Conservation (phyloP, 2,329 filamentous ascomycete genomes). For the Aspergillus glaucus region DNA sequence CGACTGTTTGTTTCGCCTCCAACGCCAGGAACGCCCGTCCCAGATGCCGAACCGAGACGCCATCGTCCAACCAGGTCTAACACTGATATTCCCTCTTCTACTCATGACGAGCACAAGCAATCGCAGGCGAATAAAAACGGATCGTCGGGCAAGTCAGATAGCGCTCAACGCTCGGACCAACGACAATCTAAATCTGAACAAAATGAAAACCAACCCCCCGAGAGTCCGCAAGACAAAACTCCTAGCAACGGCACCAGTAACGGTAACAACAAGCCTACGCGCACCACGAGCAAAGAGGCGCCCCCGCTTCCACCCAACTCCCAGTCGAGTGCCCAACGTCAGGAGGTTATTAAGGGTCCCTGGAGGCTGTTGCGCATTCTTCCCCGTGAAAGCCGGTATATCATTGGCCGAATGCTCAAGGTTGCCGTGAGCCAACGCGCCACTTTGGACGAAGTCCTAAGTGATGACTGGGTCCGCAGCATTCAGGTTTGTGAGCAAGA, state of each 20-base stretch:
- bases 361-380: slow-evolving; percentile 83
- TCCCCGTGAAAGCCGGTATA: slow-evolving; percentile 80
- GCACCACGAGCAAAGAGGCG: slow-evolving; percentile 36
- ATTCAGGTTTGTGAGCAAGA: slow-evolving; percentile 71
- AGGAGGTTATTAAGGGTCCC: slow-evolving; percentile 81
- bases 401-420: slow-evolving; percentile 88
- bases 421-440: slow-evolving; percentile 77
- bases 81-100: slow-evolving; percentile 26
- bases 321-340: slow-evolving; percentile 33
- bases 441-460: slow-evolving; percentile 75
- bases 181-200: slow-evolving; percentile 11
- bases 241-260: slow-evolving; percentile 14
- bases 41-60: slow-evolving; percentile 34
- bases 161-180: slow-evolving; percentile 5
- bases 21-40: slow-evolving; percentile 57
- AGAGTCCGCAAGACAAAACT: slow-evolving; percentile 21
- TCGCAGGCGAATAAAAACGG: slow-evolving; percentile 9
- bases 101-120: slow-evolving; percentile 18
- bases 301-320: slow-evolving; percentile 28
- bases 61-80: slow-evolving; percentile 28
- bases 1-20: slow-evolving; percentile 85
- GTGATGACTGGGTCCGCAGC: slow-evolving; percentile 83
- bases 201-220: slow-evolving; percentile 19
- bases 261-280: slow-evolving; percentile 18
- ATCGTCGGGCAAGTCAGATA: slow-evolving; percentile 5